Conservation (phyloP, 2,329 filamentous ascomycete genomes). For the Fusarium pseudocircinatum region DNA sequence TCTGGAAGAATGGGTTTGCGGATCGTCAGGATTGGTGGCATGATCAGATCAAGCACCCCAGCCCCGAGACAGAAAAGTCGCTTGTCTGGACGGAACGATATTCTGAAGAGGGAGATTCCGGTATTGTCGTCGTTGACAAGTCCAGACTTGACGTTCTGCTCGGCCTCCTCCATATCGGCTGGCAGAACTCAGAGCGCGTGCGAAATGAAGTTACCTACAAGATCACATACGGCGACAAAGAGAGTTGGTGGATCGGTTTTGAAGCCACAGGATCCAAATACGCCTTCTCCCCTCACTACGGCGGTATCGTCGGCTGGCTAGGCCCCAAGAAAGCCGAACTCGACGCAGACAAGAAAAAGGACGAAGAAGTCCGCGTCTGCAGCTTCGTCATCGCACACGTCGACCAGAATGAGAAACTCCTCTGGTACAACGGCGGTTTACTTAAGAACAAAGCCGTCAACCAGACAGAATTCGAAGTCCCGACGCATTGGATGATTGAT, state of each 20-base stretch:
- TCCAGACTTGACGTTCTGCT: slow-evolving; percentile 48
- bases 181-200: slow-evolving; percentile 55
- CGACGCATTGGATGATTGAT: slow-evolving; percentile 54
- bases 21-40: slow-evolving; percentile 52
- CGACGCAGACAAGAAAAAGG: neutral
- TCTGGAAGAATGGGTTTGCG: slow-evolving; percentile 49
- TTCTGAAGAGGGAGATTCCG: slow-evolving; percentile 55
- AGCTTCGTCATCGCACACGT: slow-evolving; percentile 55
- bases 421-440: slow-evolving; percentile 57
- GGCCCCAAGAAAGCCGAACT: neutral
- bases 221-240: slow-evolving; percentile 57
- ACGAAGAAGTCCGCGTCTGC: slow-evolving; percentile 46
- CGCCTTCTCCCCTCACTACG: slow-evolving; percentile 54
- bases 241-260: slow-evolving; percentile 57
- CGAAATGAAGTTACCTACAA: slow-evolving; percentile 53
- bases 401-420: slow-evolving; percentile 48
- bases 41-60: slow-evolving; percentile 49
- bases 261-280: slow-evolving; percentile 52
- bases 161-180: slow-evolving; percentile 53
- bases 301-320: slow-evolving; percentile 51
- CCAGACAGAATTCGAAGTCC: slow-evolving; percentile 47
- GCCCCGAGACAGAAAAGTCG: slow-evolving; percentile 46
- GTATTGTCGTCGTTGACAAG: slow-evolving; percentile 55
- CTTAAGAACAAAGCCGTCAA: slow-evolving; percentile 52
- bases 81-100: slow-evolving; percentile 53